Conservation (phyloP, 169 alveolate species). For the Plasmodium cynomolgi region DNA sequence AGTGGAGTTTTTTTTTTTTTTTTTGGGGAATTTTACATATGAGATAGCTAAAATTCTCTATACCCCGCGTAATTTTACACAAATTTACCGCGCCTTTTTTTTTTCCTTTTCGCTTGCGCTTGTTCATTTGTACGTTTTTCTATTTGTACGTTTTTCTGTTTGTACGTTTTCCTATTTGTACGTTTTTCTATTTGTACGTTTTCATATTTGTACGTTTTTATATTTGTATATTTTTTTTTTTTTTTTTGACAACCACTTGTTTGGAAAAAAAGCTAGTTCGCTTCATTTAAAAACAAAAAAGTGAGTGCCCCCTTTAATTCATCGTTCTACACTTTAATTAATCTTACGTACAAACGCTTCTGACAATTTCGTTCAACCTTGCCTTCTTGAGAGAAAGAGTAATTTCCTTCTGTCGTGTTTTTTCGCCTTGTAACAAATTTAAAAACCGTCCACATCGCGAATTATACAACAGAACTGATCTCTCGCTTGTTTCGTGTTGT, state of each 20-base stretch:
- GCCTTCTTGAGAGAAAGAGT: neutral
- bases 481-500: neutral
- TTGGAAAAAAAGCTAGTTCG: slow-evolving; percentile 12
- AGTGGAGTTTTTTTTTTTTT: slow-evolving; percentile 30
- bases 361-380: neutral
- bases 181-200: slow-evolving; percentile 8
- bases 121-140: neutral
- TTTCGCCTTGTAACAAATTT: neutral
- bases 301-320: neutral
- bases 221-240: slow-evolving; percentile 10
- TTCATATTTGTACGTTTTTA: too few species aligned
- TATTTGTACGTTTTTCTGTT: neutral
- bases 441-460: neutral
- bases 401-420: neutral
- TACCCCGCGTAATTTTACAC: slow-evolving; percentile 9
- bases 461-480: slow-evolving; percentile 18
- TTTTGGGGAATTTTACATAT: slow-evolving; percentile 2
- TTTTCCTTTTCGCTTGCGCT: slow-evolving; percentile 7
- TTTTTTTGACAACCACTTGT: neutral
- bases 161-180: neutral
- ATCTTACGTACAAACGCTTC: neutral
- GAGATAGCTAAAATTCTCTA: slow-evolving; percentile 41
- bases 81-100: neutral
- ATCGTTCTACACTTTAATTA: slow-evolving; percentile 17
- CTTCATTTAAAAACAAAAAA: slow-evolving; percentile 9